Percentiles rank a stretch among this genome's conserved stretches.
phyloP scores from a whole-genome alignment of 2,329 filamentous ascomycete species.

The Bretziella fagacearum region DNA sequence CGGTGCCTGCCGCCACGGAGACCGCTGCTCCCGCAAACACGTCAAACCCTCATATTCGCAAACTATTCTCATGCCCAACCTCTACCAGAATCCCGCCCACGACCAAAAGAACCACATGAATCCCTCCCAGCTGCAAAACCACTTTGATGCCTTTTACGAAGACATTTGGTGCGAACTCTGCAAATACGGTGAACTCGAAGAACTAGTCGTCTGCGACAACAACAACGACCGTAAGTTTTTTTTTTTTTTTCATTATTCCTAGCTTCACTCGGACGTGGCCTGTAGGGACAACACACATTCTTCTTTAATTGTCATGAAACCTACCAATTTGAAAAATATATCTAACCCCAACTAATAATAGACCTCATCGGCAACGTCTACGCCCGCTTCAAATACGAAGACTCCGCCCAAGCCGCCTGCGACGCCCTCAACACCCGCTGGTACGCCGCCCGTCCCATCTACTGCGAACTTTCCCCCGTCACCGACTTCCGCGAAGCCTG shows the following conservation, averaged over 20 bases:
- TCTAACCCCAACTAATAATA: constrained; percentile 20
- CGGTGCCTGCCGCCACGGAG: constrained; percentile 92
- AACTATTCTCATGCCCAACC: constrained; percentile 92
- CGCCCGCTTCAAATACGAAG: constrained; percentile 99
- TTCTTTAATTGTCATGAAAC: background rate
- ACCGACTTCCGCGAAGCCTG: constrained; percentile 98
- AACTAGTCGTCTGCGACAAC: constrained; percentile 97
- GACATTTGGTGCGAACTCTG: constrained; percentile 99
- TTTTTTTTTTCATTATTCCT: constrained; percentile 14
- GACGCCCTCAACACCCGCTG: constrained; percentile 86
- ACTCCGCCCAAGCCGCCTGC: constrained; percentile 81
- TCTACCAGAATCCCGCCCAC: constrained; percentile 98
- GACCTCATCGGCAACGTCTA: constrained; percentile 98
- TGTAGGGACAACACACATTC: background rate
- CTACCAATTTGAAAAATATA: constrained; percentile 17
- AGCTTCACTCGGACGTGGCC: background rate
- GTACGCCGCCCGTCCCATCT: constrained; percentile 94
- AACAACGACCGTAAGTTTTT: constrained; percentile 75
- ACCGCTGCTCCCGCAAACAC: constrained; percentile 95
- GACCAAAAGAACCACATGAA: constrained; percentile 97
- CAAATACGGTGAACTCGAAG: constrained; percentile 94
- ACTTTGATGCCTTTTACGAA: constrained; percentile 99
- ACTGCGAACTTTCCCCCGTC: constrained; percentile 91
- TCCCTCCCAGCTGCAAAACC: constrained; percentile 86
- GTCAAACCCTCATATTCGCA: constrained; percentile 98